phyloP scores from a whole-genome alignment of 805 yeast genomes.

The Candida verbasci region DNA sequence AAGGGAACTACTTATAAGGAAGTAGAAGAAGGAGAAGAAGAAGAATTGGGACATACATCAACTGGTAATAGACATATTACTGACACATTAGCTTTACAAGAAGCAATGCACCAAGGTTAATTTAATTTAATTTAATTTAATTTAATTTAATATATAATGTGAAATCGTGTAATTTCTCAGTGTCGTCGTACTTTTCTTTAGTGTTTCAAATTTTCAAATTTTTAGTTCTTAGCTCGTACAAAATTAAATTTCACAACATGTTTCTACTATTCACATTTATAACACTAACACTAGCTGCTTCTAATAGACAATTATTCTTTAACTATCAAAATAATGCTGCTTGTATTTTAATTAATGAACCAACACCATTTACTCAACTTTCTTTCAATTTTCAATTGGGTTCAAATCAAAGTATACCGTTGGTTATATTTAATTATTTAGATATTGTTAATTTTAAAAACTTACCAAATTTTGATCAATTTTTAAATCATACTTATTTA shows the following conservation, averaged over 20 bases:
- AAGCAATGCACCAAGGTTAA: constrained; percentile 18
- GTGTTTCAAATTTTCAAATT: no score
- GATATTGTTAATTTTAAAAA: constrained; percentile 6
- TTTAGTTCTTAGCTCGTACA: no score
- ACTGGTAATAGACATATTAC: constrained; percentile 12
- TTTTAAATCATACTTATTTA: constrained; percentile 9
- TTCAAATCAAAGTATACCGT: constrained; percentile 3
- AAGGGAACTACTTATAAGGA: constrained; percentile 11
- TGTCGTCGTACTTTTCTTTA: neutral
- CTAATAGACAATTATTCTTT: constrained; percentile 4
- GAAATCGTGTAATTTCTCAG: no score
- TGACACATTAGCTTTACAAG: constrained; percentile 30
- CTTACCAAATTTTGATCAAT: constrained; percentile 10
- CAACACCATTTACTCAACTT: constrained; percentile 1
- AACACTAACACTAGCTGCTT: constrained; percentile 1
- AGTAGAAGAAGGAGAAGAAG: constrained; percentile 22
- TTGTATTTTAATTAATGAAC: constrained; percentile 7
- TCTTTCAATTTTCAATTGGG: constrained; percentile 2
- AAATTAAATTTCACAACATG: no score
- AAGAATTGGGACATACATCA: constrained; percentile 14
- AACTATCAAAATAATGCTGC: constrained; percentile 10
- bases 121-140: neutral
- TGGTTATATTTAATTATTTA: constrained; percentile 8
- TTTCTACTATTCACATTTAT: no score
- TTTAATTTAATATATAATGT: no score